phyloP scores from a whole-genome alignment of 371 early-diverging fungal species.

The Encephalitozoon hellem region DNA sequence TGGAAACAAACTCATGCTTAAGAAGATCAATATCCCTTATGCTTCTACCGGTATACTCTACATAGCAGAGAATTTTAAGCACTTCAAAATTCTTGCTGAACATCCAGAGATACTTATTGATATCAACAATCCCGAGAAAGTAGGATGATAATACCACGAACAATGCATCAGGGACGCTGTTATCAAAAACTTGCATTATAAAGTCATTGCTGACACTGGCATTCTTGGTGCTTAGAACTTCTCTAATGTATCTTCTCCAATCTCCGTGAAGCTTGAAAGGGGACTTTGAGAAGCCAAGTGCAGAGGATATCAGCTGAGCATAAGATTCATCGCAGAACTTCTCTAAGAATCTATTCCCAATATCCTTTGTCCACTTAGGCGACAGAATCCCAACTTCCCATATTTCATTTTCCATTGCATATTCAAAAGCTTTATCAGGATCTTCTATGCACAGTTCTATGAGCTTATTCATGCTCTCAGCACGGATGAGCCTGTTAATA shows the following conservation, averaged over 20 bases:
- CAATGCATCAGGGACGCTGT: background rate
- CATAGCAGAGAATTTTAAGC: background rate
- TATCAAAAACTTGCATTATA: constrained; percentile 10
- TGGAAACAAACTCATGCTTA: constrained; percentile 10
- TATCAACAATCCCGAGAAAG: background rate
- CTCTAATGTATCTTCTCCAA: constrained; percentile 14
- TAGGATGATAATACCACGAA: constrained; percentile 4
- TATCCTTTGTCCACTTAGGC: background rate
- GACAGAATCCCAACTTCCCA: background rate
- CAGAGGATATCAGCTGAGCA: background rate
- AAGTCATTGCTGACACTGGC: background rate
- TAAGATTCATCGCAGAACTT: background rate
- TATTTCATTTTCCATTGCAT: constrained; percentile 7
- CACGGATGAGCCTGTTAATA: background rate
- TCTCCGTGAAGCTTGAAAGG: background rate
- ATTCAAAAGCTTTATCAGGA: background rate
- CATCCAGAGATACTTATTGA: constrained; percentile 2
- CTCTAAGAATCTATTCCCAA: background rate
- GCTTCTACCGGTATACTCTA: background rate
- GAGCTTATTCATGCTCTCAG: background rate
- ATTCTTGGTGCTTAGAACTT: background rate
- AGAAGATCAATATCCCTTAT: constrained; percentile 5
- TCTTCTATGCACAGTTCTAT: background rate
- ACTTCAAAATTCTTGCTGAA: constrained; percentile 1
- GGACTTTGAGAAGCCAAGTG: background rate